Evolutionary conservation across 164 flowering plant genomes (phyloP), one percentile per base, ranked within the genome.

Genomic region (Sextonia rubra): DNA sequence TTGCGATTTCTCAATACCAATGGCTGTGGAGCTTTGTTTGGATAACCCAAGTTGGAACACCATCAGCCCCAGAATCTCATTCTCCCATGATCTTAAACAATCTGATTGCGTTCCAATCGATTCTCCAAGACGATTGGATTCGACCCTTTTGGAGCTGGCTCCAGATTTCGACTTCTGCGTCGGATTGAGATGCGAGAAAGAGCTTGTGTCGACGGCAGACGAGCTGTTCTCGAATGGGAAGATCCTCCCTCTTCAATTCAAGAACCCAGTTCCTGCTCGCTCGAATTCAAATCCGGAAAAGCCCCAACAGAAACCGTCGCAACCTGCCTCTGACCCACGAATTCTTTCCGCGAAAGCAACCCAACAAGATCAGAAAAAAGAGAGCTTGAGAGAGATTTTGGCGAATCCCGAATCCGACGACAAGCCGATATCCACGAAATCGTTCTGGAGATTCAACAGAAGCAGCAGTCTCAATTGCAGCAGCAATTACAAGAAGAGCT

Each of bases 161-260:
- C 78, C 85, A 7, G 92, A 88, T 73, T 88, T 90, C 76, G 84
- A 90, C 64, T 89, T 90, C 92, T 82, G 84, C 83, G 47, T 85
- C 12, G 65, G 73, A 70, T 72, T 73, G n/a, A 73, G 65, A 69
- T 78, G 76, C 26, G 66, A 64, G 44, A 84, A 82, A 58, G 83
- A 87, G 44, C 67, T 84, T 3, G 81, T 86, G 7, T 74, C 86
- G 0, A 15, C 58, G 12, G 97, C 97, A 0, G 94, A 91, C 60
- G 94, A 91, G 78, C 89, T 91, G 48, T 91, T 90, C 82, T 84
- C 86, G 74, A 76, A 89, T 65, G 97, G 97, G 30, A 89, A 83
- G 72, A 84, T 91, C 77, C 85, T 86, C 3, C 91, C 97, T 4
- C 52, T 73, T 61, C 70, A 83, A 64, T 77, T 82, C 68, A 85